phyloP scores from a whole-genome alignment of 2,329 filamentous ascomycete genomes.

The Biscogniauxia mediterranea region DNA sequence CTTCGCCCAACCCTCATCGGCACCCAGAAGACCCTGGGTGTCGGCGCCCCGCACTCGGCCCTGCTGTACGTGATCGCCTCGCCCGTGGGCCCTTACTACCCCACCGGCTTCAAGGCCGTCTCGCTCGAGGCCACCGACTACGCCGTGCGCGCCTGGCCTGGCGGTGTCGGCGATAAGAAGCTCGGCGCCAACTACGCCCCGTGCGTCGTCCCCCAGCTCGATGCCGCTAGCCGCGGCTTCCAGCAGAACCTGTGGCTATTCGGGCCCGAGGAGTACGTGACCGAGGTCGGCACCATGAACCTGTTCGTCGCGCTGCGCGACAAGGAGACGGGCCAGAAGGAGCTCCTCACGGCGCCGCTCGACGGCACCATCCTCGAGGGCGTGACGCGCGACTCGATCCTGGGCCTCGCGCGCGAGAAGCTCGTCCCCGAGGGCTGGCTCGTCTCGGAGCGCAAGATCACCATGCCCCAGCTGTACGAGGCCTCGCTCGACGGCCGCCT shows the following conservation, averaged over 20 bases:
- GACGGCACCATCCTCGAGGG: constrained; percentile 97
- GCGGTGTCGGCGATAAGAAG: constrained; percentile 97
- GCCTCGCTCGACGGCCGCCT: constrained; percentile 81
- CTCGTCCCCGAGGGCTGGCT: constrained; percentile 85
- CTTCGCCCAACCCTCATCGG: constrained; percentile 96
- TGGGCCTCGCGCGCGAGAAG: constrained; percentile 81
- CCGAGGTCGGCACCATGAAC: constrained; percentile 99
- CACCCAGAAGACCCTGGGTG: constrained; percentile 89
- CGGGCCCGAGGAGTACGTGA: constrained; percentile 91
- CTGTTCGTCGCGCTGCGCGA: constrained; percentile 85
- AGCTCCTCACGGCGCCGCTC: constrained; percentile 90
- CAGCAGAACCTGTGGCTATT: constrained; percentile 99
- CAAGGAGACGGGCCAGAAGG: constrained; percentile 84
- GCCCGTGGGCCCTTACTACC: constrained; percentile 96
- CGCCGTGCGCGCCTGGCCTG: constrained; percentile 95
- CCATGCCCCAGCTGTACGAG: constrained; percentile 80
- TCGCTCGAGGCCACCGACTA: constrained; percentile 95
- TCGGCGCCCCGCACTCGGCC: constrained; percentile 87
- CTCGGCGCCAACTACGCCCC: constrained; percentile 99
- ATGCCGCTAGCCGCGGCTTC: constrained; percentile 87
- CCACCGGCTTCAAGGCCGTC: constrained; percentile 96
- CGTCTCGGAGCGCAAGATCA: constrained; percentile 84
- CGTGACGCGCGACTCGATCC: constrained; percentile 87
- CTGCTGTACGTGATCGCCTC: constrained; percentile 94
- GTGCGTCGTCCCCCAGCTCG: constrained; percentile 92